Evolutionary conservation across 768 basidiomycete genomes (phyloP).

Genomic region (Artomyces pyxidatus): DNA sequence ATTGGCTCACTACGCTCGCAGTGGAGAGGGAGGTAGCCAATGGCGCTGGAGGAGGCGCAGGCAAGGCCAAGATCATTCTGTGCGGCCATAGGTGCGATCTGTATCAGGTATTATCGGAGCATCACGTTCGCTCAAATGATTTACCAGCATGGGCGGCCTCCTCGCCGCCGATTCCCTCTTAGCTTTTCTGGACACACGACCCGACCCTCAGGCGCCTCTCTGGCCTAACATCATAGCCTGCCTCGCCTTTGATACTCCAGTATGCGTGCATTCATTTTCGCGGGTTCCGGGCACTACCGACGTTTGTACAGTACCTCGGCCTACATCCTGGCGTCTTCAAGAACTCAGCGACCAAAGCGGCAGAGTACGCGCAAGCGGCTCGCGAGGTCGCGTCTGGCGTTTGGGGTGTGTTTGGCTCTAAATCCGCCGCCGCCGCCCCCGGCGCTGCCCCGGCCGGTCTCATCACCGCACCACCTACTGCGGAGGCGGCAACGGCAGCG

Average conservation of each 20-base stretch:
- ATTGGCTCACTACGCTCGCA: constrained; percentile 87
- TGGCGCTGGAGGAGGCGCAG: constrained; percentile 68
- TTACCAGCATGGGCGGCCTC: constrained; percentile 81
- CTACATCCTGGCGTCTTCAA: constrained; percentile 83
- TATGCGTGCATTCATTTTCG: constrained; percentile 28
- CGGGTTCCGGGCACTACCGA: neutral
- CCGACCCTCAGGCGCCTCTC: constrained; percentile 55
- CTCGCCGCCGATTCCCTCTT: constrained; percentile 78
- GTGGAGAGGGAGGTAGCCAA: constrained; percentile 77
- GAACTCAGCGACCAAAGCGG: constrained; percentile 68
- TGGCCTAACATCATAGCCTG: constrained; percentile 88
- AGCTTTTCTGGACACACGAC: constrained; percentile 60
- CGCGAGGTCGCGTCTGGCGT: constrained; percentile 54
- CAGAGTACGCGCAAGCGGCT: constrained; percentile 61
- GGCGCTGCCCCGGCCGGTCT: constrained; percentile 22
- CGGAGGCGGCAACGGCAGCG: constrained; percentile 9
- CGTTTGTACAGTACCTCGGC: constrained; percentile 62
- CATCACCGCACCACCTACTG: constrained; percentile 9
- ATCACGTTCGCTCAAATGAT: neutral
- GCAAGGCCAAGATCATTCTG: constrained; percentile 67
- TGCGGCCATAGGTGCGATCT: constrained; percentile 76
- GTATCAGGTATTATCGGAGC: neutral
- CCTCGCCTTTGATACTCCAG: constrained; percentile 87
- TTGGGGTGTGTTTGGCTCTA: constrained; percentile 44
- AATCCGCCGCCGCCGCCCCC: constrained; percentile 21